Evolutionary conservation across 2,329 filamentous ascomycete species (phyloP), one percentile per base, ranked within the genome.

Genomic region (Penicillium sp.): DNA sequence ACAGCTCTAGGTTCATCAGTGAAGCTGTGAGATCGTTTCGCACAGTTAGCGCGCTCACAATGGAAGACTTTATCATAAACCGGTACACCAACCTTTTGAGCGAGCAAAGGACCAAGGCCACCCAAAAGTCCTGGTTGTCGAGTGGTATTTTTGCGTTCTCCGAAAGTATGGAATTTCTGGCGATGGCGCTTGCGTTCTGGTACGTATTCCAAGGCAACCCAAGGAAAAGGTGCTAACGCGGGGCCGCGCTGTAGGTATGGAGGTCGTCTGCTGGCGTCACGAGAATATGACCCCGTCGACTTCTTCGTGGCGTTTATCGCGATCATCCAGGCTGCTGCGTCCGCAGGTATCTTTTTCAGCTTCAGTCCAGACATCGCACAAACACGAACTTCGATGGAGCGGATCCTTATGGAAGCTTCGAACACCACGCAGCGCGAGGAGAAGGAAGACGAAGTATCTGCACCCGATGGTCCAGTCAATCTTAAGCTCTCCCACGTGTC

Each of bases 1-100:
- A 90, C 66, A 91, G 88, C 69, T 91, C 90, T 21, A 86, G 90
- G 68, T 92, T 92, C 67, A 90, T 89, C 0, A 86, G 89, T 1
- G 91, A 93, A 73, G 86, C 90, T 4, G 90, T 93, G 46, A 84
- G 87, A 1, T 90, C 90, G 0, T 91, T 91, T 73, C 84, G 90
- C 9, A 93, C 91, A 0, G 90, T 93, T 5, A 80, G 88, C 0
- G 84, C 89, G 1, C 80, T 93, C 19, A 90, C 88, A 1, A 85
- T 93, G 70, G 90, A 93, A 71, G 82, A 88, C 61, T 79, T 82
- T 15, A 91, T 92, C 62, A 81, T 84, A 47, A 70, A 81, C 3
- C 84, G 88, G 38, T 93, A 92, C 68, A 77, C 85, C 19, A 71
- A 64, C 0, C 80, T 92, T 3, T 82, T 92, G 8, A 74, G 76